Evolutionary conservation across 2,329 filamentous ascomycete genomes (phyloP), one percentile per base, ranked within the genome.

Genomic region (Aaosphaeria pasadenensis): DNA sequence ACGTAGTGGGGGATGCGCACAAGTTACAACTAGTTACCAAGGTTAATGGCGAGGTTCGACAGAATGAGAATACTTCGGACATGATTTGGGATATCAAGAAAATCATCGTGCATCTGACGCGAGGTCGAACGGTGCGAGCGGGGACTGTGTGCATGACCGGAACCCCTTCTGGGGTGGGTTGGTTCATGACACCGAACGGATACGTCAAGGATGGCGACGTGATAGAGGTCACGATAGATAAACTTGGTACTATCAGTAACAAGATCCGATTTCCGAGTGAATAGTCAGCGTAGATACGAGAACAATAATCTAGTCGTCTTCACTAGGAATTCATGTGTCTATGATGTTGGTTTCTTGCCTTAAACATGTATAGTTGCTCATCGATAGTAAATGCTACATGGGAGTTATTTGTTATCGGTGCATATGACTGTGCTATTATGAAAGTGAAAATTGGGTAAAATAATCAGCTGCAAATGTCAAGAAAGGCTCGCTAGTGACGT

Each of bases 131-230:
- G 28, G 51, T 79, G 42, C 68, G 69, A 43, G 68, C 66, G 3
- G 74, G 74, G 5, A 79, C 77, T 2, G 69, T 71, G 2, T 70
- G 80, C 36, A 73, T 80, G 71, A 79, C 77, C 4, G 77, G 77
- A 1, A 79, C 77, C 2, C 75, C 76, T 40, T 64, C 60, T 50
- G 69, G 69, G 2, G 67, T 71, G 7, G 69, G 64, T 1, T 24
- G 66, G 24, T 69, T 68, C 31, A 67, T 66, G 65, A 56, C 66
- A 30, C 67, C 67, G 0, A 72, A 72, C 51, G 60, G 58, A 0
- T 71, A 67, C 31, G 40, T 71, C 42, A 57, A 54, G 45, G 60
- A 67, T 55, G 67, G 67, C 0, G 67, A 69, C 56, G 59, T 56
- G 32, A 65, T 69, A 2, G 64, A 68, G 54, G 58, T 70, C 9